A percentile compares a stretch with the other conserved stretches of the same genome.
These are phyloP conservation scores for Naganishia vishniacii DNA, from an alignment of 768 basidiomycete species.

Conservation along the genomic window DNA sequence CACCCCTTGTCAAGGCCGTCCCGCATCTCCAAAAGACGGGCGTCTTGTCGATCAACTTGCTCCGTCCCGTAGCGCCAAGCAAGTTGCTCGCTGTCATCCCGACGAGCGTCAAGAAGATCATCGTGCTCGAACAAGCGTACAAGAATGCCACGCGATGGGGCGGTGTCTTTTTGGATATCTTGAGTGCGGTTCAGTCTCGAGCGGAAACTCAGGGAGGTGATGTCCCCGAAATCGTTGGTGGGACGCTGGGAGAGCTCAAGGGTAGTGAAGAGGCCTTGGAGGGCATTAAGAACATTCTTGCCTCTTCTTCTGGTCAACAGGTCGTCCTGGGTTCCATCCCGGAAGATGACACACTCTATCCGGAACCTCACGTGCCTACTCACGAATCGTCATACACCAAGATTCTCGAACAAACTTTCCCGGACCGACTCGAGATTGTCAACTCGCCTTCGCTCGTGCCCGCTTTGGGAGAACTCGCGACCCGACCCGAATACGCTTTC, in stretches of 20 bases:
- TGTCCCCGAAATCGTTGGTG: conserved; percentile 59
- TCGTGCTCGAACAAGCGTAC: conserved; percentile 76
- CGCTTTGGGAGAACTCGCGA: conserved; percentile 63
- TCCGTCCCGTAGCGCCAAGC: conserved; percentile 63
- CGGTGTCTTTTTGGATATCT: conserved; percentile 75
- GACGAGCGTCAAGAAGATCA: conserved; percentile 59
- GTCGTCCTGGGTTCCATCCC: conserved; percentile 47
- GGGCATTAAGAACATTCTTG: conserved; percentile 38
- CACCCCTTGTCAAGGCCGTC: conserved; percentile 55
- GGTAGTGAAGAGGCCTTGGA: conserved; percentile 45
- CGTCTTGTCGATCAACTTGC: conserved; percentile 54
- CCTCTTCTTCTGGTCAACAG: conserved; percentile 54
- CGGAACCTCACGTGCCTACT: conserved; percentile 65
- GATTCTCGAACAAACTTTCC: conserved; percentile 75
- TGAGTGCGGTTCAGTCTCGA: conserved; percentile 64
- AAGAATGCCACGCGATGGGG: conserved; percentile 79
- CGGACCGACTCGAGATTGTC: conserved; percentile 69
- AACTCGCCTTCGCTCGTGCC: conserved; percentile 73
- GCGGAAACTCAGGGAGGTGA: conserved; percentile 49
- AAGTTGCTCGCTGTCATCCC: conserved; percentile 61
- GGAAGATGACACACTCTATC: conserved; percentile 37
- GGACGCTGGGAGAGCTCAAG: conserved; percentile 56
- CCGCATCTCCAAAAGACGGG: conserved; percentile 29
- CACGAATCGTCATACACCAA: conserved; percentile 89
- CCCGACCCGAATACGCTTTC: conserved; percentile 89